Evolutionary conservation across 2,329 filamentous ascomycete species (phyloP), one percentile per base, ranked within the genome.

Genomic region (Talaromyces rugulosus): DNA sequence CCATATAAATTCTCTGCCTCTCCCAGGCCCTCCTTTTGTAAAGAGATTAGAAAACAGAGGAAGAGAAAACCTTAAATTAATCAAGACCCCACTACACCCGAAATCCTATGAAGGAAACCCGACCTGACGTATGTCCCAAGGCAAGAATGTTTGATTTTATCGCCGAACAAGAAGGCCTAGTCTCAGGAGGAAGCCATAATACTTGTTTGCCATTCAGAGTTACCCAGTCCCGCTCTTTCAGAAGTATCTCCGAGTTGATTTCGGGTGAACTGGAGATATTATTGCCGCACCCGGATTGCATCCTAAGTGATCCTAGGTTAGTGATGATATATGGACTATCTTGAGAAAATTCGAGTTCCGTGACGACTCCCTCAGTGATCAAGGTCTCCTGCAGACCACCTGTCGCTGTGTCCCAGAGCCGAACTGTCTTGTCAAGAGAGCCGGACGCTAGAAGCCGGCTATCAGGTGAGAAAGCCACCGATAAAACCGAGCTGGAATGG

Each of bases 101-200:
- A 54, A 66, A 63, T 59, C 55, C 33, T 34, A 66, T 28, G 23
- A 66, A 66, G 12, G 61, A 66, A 64, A 66, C n/a, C 30, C 51
- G 62, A 34, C 65, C 64, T 56, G 64, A 66, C 33, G 44, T 7
- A 28, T 66, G 62, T 59, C 62, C 65, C 8, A 66, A 11, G 56
- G 53, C 64, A 59, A 64, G 28, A 14, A 30, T 53, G 42, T 56
- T 60, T 0, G 28, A 33, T 36, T 63, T 64, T 2, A 62, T 56
- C 60, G 14, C 40, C 40, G 40, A 44, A 44, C 40, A 44, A 44
- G 16, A n/a, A 44, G 40, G 40, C 40, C 40, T 3, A n/a, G 5
- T n/a, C 14, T 44, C 40, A 2, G 40, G 40, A 44, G 40, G 40
- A n/a, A 44, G 40, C 40, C 40, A 12, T 16, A 44, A 23, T 23